A percentile compares a stretch with the other conserved stretches of the same genome.
Conservation (phyloP, 148 eudicot genomes). For the Rhododendron molle region DNA sequence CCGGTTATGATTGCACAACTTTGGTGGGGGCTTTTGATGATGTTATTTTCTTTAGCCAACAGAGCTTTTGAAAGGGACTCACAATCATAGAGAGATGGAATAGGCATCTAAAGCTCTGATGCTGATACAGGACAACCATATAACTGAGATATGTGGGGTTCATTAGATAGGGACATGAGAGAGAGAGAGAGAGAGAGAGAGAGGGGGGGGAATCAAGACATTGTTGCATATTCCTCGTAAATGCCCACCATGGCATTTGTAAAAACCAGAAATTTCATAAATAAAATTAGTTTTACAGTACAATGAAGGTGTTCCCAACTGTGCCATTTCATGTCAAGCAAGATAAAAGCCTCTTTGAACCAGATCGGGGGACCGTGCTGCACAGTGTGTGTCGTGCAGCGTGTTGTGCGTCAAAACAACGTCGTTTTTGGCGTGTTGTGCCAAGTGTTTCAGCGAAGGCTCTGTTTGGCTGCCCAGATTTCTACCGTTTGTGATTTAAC, state of each 20-base stretch:
- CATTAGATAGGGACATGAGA: conserved; percentile 22
- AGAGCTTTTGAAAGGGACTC: conserved; percentile 34
- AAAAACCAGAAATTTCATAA: not conserved
- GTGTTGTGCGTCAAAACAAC: too few relatives aligned
- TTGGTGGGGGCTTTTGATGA: conserved; percentile 29
- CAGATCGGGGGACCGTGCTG: too few relatives aligned
- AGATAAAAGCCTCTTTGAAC: too few relatives aligned
- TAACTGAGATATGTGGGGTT: conserved; percentile 47
- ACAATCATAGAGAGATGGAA: conserved; percentile 38
- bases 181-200: not conserved
- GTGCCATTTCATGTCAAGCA: conserved; percentile 25
- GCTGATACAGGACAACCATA: not conserved
- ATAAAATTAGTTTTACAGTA: not conserved
- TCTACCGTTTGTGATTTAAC: too few relatives aligned
- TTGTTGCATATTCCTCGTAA: conserved; percentile 14
- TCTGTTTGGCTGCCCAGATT: too few relatives aligned
- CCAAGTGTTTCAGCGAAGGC: too few relatives aligned
- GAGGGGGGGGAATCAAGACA: not conserved
- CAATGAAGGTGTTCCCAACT: conserved; percentile 19
- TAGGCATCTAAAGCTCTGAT: conserved; percentile 24
- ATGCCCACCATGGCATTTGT: conserved; percentile 17
- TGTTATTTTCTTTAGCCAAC: conserved; percentile 21
- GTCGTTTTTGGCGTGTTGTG: too few relatives aligned
- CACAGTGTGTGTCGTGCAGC: too few relatives aligned
- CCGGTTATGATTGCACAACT: conserved; percentile 16